A percentile compares a stretch with the other conserved stretches of the same genome.
Conservation (phyloP, 176 grass and related monocot genomes). For the Aegilops bicornis region DNA sequence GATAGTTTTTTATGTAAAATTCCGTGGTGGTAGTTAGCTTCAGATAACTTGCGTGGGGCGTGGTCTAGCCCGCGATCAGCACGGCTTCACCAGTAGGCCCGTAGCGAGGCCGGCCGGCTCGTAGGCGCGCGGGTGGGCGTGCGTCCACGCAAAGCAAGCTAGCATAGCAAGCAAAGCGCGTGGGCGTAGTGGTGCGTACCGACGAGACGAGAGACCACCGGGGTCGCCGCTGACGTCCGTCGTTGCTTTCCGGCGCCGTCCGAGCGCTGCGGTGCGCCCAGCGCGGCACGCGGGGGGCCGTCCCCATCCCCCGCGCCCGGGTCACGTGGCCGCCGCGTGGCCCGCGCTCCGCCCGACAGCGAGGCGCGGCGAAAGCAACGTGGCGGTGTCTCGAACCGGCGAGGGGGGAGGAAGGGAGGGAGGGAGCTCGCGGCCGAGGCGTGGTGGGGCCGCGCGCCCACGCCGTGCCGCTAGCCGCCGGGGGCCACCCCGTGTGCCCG, state of each 20-base stretch:
- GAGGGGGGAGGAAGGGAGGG: background rate
- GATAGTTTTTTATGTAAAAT: background rate
- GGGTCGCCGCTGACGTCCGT: background rate
- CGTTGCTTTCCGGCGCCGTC: conserved; percentile 37
- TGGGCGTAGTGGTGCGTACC: background rate
- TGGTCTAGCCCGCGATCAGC: background rate
- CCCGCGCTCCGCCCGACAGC: background rate
- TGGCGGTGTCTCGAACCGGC: conserved; percentile 4
- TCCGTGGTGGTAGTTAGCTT: background rate
- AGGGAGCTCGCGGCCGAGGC: background rate
- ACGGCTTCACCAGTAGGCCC: no score
- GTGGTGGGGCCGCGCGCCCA: background rate
- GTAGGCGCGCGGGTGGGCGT: background rate
- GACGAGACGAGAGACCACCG: background rate
- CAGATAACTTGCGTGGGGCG: background rate
- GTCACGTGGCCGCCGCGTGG: conserved; percentile 35
- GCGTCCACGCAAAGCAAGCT: background rate
- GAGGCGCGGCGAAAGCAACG: background rate
- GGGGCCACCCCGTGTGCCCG: background rate
- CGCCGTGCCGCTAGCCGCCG: background rate
- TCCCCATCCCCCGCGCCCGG: background rate
- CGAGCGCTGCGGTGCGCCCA: conserved; percentile 35
- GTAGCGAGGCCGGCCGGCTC: background rate
- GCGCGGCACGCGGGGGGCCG: background rate
- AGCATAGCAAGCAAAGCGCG: background rate